Evolutionary conservation across 768 basidiomycete genomes (phyloP), one percentile per base, ranked within the genome.

Genomic region (Rickenella mellea): DNA sequence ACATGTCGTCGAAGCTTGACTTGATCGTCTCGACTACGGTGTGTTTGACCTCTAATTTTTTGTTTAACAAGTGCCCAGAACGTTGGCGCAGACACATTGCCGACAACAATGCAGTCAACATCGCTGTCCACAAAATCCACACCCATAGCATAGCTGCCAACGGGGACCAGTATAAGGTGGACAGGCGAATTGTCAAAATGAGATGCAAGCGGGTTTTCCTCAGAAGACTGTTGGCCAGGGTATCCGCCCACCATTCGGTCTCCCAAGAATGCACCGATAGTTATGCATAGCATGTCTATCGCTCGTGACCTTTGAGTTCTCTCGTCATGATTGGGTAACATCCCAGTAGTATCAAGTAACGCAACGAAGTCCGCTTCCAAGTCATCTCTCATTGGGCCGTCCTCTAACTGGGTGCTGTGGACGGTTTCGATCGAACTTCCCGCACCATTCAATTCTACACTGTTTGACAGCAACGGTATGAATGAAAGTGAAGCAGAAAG

Each of bases 131-230:
- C 28, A 19, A 43, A 41, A 40, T 50, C 42, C 4, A 50, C 49
- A 28, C 49, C 46, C 9, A 55, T 37, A 4, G 49, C 53, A 38
- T 43, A 52, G 26, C 53, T 55, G 4, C 53, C 53, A 14, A 53
- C 51, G 7, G 47, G 36, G 20, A 45, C 49, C 15, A 51, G 29
- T 35, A 33, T 40, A 26, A 48, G 27, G 14, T 40, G 21, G 10
- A 51, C 48, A 30, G 30, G 22, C n/a, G n/a, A n/a, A n/a, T n/a
- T n/a, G n/a, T n/a, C n/a, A n/a, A n/a, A n/a, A n/a, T n/a, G n/a
- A 36, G 33, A 19, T 22, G 33, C 33, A 17, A 22, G 33, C 11
- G 33, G 33, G 33, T 22, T 17, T 19, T 17, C 19, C 19, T 22
- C 33, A 22, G 33, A 36, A 36, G 3, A 11, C 33, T 36, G 19